These are phyloP conservation scores for Fragaria nilgerrensis DNA, from an alignment of 306 rosid genomes.

Conservation along the genomic window DNA sequence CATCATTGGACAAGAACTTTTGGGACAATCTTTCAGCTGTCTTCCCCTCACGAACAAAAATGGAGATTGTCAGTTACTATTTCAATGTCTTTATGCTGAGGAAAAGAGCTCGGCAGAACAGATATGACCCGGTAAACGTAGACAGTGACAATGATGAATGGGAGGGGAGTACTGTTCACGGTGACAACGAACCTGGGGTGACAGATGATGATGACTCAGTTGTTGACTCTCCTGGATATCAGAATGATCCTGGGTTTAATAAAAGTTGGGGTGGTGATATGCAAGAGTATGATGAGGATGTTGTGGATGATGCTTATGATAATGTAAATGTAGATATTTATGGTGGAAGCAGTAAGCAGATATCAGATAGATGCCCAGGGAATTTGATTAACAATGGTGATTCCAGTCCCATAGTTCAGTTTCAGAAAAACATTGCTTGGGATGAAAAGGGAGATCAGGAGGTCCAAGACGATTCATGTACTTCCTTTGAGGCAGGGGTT, in stretches of 20 bases:
- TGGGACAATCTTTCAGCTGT: slow-evolving; percentile 60
- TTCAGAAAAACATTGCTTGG: slow-evolving; percentile 33
- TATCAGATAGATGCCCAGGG: slow-evolving; percentile 24
- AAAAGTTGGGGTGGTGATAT: slow-evolving; percentile 31
- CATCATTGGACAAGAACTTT: slow-evolving; percentile 60
- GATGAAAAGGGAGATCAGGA: slow-evolving; percentile 42
- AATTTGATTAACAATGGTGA: slow-evolving; percentile 19
- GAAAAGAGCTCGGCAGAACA: slow-evolving; percentile 77
- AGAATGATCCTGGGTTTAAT: slow-evolving; percentile 25
- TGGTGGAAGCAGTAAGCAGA: slow-evolving; percentile 23
- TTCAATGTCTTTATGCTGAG: slow-evolving; percentile 86
- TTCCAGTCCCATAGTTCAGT: slow-evolving; percentile 25
- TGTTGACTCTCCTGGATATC: slow-evolving; percentile 54
- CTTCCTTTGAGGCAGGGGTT: slow-evolving; percentile 43
- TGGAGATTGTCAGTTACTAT: slow-evolving; percentile 83
- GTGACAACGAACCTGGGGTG: slow-evolving; percentile 46
- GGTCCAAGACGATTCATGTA: slow-evolving; percentile 55
- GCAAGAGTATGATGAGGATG: slow-evolving; percentile 45
- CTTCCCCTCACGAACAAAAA: slow-evolving; percentile 65
- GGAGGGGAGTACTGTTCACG: slow-evolving; percentile 53
- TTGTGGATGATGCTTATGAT: slow-evolving; percentile 28
- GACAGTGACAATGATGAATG: slow-evolving; percentile 96
- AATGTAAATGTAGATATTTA: slow-evolving; percentile 22
- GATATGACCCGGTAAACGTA: slow-evolving; percentile 41
- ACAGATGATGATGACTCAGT: slow-evolving; percentile 70